These are phyloP conservation scores for Wickerhamiella slavikovae DNA, from an alignment of 805 yeast genomes.

Conservation along the genomic window DNA sequence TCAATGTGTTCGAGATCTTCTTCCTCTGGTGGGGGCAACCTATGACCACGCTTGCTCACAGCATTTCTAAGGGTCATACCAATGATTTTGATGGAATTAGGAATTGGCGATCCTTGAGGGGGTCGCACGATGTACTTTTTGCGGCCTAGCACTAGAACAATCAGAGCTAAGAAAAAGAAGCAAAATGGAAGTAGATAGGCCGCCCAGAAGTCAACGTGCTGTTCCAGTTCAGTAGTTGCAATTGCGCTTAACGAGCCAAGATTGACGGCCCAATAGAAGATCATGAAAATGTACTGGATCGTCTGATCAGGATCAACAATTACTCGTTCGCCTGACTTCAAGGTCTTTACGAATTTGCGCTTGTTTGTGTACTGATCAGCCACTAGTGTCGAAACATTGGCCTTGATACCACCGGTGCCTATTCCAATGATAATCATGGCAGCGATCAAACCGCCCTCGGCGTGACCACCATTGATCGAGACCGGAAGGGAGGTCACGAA, in stretches of 20 bases:
- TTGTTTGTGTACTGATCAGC: conserved; percentile 53
- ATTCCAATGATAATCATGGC: conserved; percentile 43
- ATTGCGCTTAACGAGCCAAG: conserved; percentile 55
- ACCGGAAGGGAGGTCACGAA: conserved; percentile 52
- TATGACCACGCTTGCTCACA: conserved; percentile 13
- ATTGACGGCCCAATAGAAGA: conserved; percentile 59
- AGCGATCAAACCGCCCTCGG: conserved; percentile 37
- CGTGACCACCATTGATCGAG: conserved; percentile 22
- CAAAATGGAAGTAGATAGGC: conserved; percentile 55
- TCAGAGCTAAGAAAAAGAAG: conserved; percentile 41
- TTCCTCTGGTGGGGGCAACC: neutral
- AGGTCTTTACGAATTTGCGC: conserved; percentile 35
- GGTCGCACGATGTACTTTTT: conserved; percentile 36
- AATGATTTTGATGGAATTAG: conserved; percentile 28
- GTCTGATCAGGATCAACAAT: conserved; percentile 52
- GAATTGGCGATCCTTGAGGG: conserved; percentile 39
- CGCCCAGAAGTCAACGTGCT: conserved; percentile 37
- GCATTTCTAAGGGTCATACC: conserved; percentile 27
- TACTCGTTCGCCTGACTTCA: conserved; percentile 43
- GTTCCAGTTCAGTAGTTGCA: conserved; percentile 58
- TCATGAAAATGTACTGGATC: conserved; percentile 52
- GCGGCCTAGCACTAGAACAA: conserved; percentile 31
- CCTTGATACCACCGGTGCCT: conserved; percentile 67
- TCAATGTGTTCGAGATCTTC: conserved; percentile 1
- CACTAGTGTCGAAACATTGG: conserved; percentile 54